Conservation (phyloP, 257 asterid species). For the Scutellaria barbata region DNA sequence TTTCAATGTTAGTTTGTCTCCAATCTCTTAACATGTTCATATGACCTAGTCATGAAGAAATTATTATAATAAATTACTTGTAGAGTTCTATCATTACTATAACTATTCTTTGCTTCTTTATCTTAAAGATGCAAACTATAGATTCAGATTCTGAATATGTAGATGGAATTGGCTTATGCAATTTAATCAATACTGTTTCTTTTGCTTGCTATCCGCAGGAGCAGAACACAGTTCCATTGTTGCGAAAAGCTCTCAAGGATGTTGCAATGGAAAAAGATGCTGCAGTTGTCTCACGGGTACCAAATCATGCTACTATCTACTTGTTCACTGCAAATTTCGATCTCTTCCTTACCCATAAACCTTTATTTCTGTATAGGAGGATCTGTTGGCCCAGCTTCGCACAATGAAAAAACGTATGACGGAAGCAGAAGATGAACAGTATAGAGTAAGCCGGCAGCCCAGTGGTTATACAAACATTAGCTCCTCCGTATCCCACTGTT, state of each 20-base stretch:
- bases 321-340: constrained; percentile 10
- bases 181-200: constrained; percentile 21
- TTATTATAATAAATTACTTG: not conserved
- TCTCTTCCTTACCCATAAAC: constrained; percentile 31
- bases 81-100: not conserved
- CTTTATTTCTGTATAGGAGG: constrained; percentile 70
- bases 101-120: not conserved
- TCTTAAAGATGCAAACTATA: constrained; percentile 2
- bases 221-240: constrained; percentile 77
- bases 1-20: constrained; percentile 18
- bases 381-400: constrained; percentile 94
- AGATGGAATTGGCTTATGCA: not conserved
- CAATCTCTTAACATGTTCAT: constrained; percentile 6
- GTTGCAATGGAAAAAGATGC: constrained; percentile 99
- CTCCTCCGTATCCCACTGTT: constrained; percentile 1
- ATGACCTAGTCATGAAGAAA: not conserved
- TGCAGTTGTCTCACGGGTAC: constrained; percentile 96
- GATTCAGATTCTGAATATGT: constrained; percentile 11
- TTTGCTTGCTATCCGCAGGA: constrained; percentile 62
- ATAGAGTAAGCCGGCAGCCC: constrained; percentile 61
- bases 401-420: constrained; percentile 75
- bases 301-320: constrained; percentile 28
- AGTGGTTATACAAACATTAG: constrained; percentile 28
- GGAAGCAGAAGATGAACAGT: constrained; percentile 99
- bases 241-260: constrained; percentile 92